A percentile compares a stretch with the other conserved stretches of the same genome.
These are phyloP conservation scores for Vitis amurensis DNA, from an alignment of 164 flowering plant species.

Conservation along the genomic window DNA sequence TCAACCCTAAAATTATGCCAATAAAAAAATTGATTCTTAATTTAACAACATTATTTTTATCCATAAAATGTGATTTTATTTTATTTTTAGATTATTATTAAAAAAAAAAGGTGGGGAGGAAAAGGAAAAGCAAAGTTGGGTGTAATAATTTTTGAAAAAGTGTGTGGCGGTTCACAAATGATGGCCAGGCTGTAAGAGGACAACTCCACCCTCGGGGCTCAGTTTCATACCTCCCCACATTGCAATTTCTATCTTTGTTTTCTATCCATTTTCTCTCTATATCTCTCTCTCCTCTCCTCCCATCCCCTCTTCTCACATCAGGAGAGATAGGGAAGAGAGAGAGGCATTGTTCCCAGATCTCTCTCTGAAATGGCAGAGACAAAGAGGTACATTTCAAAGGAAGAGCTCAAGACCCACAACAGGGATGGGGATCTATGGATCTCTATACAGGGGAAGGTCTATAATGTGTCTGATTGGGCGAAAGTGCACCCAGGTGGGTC, in stretches of 20 bases:
- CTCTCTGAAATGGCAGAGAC: conserved; percentile 9
- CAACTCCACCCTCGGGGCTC: background rate
- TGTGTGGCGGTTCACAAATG: too few species aligned
- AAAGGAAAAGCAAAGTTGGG: too few species aligned
- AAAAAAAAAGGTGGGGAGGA: too few species aligned
- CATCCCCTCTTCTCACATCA: background rate
- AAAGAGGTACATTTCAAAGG: conserved; percentile 4
- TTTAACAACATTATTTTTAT: too few species aligned
- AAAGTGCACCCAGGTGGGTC: conserved; percentile 10
- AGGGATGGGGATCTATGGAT: conserved; percentile 12
- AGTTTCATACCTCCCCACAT: too few species aligned
- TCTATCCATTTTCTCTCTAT: background rate
- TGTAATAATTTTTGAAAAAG: too few species aligned
- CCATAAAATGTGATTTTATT: too few species aligned
- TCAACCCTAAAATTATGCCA: too few species aligned
- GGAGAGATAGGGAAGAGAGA: background rate
- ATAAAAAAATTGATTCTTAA: too few species aligned
- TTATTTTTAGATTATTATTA: too few species aligned
- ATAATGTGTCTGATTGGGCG: conserved; percentile 12
- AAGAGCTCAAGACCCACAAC: conserved; percentile 11
- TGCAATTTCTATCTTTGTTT: too few species aligned
- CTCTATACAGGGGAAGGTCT: conserved; percentile 14
- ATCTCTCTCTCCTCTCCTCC: background rate
- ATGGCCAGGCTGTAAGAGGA: too few species aligned
- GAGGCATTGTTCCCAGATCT: background rate